Base-by-base conservation (phyloP, 495 filamentous ascomycete species). In the Penicillium roqueforti region DNA sequence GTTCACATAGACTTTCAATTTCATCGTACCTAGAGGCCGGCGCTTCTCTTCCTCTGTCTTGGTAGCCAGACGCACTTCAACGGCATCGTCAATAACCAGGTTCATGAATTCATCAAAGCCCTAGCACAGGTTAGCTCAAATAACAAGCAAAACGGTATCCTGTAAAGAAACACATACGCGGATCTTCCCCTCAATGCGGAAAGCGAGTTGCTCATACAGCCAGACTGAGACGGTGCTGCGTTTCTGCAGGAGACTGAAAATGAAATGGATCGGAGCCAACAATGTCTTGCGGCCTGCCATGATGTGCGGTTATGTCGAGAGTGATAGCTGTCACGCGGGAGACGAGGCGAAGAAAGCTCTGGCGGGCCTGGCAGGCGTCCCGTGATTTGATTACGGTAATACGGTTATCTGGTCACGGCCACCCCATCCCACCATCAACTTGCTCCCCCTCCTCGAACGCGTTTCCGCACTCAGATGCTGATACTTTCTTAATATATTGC, bases 81-180 rank as follows among this genome's bases (percentile, higher is more conserved):
- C 83, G 32, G 93, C 93, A 63, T 98, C 90, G 65, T 96, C 92
- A 47, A 97, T 81, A 29, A 97, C 93, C 38, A 98, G 79, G 71
- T 98, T 98, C 95, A 98, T 97, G 73, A 97, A 98, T 69, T 98
- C 93, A 70, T 98, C 93, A 58, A 96, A 98, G 29, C 91, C 91
- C 87, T 95, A 64, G 18, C 6, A 36, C 3, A 5, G 10, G 28
- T 52, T 52, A 52, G 50, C 28, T 10, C 34, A 57, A 20, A 28
- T 19, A 28, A 32, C 16, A 11, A 44, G 14, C 9, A 25, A 29
- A 29, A 22, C 23, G 23, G 16, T 1, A 22, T 44, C 38, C 20
- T 43, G 14, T 43, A 6, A 47, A 26, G 46, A 55, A 47, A 55
- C 23, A 55, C 42, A 41, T 68, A 96, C 92, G 63, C 91, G 81